Evolutionary conservation across 2,329 filamentous ascomycete genomes (phyloP).

Genomic region (Alternaria brassicae): DNA sequence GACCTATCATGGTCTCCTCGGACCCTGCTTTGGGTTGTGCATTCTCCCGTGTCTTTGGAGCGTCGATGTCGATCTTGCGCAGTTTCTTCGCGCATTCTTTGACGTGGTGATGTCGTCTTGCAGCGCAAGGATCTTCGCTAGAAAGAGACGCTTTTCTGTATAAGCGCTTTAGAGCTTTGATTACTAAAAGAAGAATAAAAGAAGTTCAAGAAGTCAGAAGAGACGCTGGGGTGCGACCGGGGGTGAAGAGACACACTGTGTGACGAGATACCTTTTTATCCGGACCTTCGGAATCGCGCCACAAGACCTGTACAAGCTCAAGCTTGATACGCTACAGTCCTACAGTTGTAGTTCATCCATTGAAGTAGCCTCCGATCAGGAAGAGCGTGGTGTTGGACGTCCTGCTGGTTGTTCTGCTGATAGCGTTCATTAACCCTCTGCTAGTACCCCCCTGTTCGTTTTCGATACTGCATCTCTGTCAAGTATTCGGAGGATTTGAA

Average conservation of each 20-base stretch:
- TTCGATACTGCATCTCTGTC: too few relatives aligned
- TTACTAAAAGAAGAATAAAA: too few relatives aligned
- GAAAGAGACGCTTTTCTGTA: too few relatives aligned
- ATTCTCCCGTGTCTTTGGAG: slow-evolving; percentile 1
- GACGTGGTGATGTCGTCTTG: not conserved
- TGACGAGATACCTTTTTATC: not conserved
- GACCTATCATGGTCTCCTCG: not conserved
- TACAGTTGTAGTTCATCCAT: not conserved
- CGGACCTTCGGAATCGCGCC: too few relatives aligned
- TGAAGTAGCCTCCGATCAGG: not conserved
- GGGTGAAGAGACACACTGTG: not conserved
- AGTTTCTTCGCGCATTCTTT: not conserved
- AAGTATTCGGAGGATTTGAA: too few relatives aligned
- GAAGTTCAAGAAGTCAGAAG: too few relatives aligned
- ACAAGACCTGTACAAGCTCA: not conserved
- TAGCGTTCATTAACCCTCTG: not conserved
- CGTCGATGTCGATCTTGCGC: not conserved
- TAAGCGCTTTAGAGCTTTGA: too few relatives aligned
- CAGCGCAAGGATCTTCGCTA: not conserved
- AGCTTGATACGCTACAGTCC: not conserved
- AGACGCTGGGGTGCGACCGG: not conserved
- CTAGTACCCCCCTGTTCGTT: too few relatives aligned
- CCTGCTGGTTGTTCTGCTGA: not conserved
- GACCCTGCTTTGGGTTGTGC: not conserved
- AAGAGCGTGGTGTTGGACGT: not conserved